phyloP scores from a whole-genome alignment of 2,329 filamentous ascomycete species.

The Pyrenophora graminea region DNA sequence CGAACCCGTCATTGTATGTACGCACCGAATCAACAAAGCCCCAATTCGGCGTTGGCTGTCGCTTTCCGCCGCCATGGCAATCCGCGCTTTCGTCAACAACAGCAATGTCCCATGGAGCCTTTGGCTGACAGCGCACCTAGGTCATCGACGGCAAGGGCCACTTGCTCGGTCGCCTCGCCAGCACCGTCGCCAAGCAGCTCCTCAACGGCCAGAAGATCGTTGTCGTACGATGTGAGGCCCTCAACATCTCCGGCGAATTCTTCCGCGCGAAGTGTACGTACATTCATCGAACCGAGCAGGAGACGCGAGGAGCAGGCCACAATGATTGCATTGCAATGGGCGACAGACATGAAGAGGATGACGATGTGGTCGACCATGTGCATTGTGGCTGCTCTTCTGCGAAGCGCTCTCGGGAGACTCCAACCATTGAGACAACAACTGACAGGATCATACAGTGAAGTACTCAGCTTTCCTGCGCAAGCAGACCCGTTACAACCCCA shows the following conservation, averaged over 20 bases:
- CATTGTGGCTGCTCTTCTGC: constrained; percentile 19
- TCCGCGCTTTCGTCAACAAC: constrained; percentile 10
- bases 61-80: constrained; percentile 16
- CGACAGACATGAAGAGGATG: neutral
- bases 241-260: constrained; percentile 99
- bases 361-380: neutral
- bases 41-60: constrained; percentile 10
- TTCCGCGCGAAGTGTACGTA: constrained; percentile 99
- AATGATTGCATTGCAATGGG: constrained; percentile 10
- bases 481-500: constrained; percentile 99
- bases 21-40: constrained; percentile 22
- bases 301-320: constrained; percentile 22
- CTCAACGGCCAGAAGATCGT: constrained; percentile 99
- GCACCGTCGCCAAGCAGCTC: constrained; percentile 98
- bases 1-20: constrained; percentile 67
- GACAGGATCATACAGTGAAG: constrained; percentile 75
- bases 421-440: constrained; percentile 27
- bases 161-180: constrained; percentile 97
- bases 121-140: constrained; percentile 40
- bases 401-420: constrained; percentile 7
- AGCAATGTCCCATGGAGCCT: constrained; percentile 9
- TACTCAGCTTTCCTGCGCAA: constrained; percentile 99
- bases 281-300: constrained; percentile 22
- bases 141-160: constrained; percentile 99
- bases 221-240: constrained; percentile 95